phyloP scores from a whole-genome alignment of 495 filamentous ascomycete species.

The Penicillium lividum region DNA sequence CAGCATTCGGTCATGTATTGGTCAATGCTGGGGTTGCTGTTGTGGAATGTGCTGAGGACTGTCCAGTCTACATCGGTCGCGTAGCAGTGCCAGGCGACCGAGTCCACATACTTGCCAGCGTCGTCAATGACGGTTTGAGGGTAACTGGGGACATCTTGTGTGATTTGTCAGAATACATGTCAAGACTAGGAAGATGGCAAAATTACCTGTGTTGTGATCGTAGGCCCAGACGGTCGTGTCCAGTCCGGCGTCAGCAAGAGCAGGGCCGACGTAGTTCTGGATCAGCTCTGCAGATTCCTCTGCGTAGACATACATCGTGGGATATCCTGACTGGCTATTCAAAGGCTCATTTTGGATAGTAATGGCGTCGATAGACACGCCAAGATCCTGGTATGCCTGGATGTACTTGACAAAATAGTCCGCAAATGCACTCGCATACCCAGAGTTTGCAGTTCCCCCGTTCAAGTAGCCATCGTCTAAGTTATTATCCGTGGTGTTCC shows the following conservation, averaged over 20 bases:
- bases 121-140: constrained; percentile 49
- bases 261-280: constrained; percentile 51
- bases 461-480: constrained; percentile 45
- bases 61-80: constrained; percentile 48
- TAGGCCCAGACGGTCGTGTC: constrained; percentile 54
- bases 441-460: constrained; percentile 23
- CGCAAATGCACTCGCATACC: constrained; percentile 46
- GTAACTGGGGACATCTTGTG: constrained; percentile 40
- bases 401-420: constrained; percentile 61
- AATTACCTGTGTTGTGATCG: constrained; percentile 56
- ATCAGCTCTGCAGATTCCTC: constrained; percentile 51
- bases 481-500: constrained; percentile 50
- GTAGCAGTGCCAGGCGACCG: constrained; percentile 61
- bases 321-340: constrained; percentile 53
- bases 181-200: not conserved
- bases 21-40: constrained; percentile 41
- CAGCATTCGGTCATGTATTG: constrained; percentile 65
- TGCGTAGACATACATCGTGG: constrained; percentile 55
- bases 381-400: constrained; percentile 46
- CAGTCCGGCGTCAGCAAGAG: constrained; percentile 41
- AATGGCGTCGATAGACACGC: constrained; percentile 52
- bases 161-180: not conserved
- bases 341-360: constrained; percentile 61
- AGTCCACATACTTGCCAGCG: constrained; percentile 44
- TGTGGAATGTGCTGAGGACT: constrained; percentile 50